Evolutionary conservation across 2,329 filamentous ascomycete genomes (phyloP).

Genomic region (Diaporthe amygdali): DNA sequence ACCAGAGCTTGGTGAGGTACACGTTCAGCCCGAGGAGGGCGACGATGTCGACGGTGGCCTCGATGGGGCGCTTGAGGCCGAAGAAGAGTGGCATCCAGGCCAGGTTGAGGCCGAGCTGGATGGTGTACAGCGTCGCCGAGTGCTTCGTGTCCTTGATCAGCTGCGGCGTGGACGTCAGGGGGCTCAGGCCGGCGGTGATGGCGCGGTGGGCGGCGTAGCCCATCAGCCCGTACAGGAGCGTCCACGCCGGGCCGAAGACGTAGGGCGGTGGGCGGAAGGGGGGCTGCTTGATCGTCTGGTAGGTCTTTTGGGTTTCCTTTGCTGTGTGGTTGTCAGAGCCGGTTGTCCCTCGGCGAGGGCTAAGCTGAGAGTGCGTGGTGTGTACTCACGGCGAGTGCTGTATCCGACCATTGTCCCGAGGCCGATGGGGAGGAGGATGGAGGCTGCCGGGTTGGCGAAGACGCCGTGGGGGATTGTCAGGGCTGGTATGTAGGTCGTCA

Average conservation of each 20-base stretch:
- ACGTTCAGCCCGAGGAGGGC: slow-evolving; percentile 73
- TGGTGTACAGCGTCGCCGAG: slow-evolving; percentile 80
- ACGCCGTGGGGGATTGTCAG: slow-evolving; percentile 75
- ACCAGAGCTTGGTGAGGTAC: slow-evolving; percentile 79
- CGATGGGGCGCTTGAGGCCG: slow-evolving; percentile 71
- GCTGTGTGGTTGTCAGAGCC: slow-evolving; percentile 42
- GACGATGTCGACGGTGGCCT: slow-evolving; percentile 77
- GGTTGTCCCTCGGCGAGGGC: slow-evolving; percentile 1
- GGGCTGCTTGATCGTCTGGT: slow-evolving; percentile 71
- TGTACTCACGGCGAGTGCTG: slow-evolving; percentile 64
- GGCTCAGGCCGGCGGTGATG: slow-evolving; percentile 65
- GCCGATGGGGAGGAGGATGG: slow-evolving; percentile 77
- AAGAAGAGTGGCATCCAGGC: slow-evolving; percentile 96
- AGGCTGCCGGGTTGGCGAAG: slow-evolving; percentile 74
- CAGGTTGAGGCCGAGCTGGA: slow-evolving; percentile 85
- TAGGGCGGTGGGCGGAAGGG: slow-evolving; percentile 64
- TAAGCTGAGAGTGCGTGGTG: not conserved
- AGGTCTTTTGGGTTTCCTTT: slow-evolving; percentile 61
- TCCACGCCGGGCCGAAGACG: slow-evolving; percentile 71
- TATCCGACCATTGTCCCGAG: slow-evolving; percentile 78
- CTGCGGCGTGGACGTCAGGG: slow-evolving; percentile 52
- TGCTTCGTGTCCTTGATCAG: slow-evolving; percentile 66
- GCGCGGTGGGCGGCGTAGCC: slow-evolving; percentile 88
- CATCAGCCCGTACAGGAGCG: slow-evolving; percentile 75
- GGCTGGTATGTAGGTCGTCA: slow-evolving; percentile 82